Evolutionary conservation across 495 filamentous ascomycete species (phyloP).

Genomic region (Margaritispora aquatica): DNA sequence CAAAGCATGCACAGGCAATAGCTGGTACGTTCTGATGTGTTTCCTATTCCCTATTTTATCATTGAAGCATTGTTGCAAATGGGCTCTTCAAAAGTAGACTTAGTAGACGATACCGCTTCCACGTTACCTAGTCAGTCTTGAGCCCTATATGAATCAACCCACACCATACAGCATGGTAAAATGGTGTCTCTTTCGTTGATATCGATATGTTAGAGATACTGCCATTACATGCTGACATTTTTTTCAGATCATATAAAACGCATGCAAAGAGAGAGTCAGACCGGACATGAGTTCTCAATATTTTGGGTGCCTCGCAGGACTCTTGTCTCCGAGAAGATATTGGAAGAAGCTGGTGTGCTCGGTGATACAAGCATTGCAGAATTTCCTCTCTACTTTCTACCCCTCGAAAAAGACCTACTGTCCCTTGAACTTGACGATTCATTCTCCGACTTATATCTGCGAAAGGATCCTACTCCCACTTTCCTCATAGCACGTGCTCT

Average conservation of each 20-base stretch:
- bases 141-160: conserved; percentile 51
- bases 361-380: conserved; percentile 88
- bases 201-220: conserved; percentile 14
- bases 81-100: conserved; percentile 60
- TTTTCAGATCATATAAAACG: conserved; percentile 84
- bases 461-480: conserved; percentile 84
- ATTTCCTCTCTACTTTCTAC: conserved; percentile 81
- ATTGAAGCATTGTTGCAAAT: conserved; percentile 11
- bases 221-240: conserved; percentile 22
- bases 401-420: conserved; percentile 83
- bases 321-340: conserved; percentile 79
- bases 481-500: conserved; percentile 87
- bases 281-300: conserved; percentile 89
- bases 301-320: conserved; percentile 93
- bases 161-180: conserved; percentile 24
- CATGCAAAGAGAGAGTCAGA: conserved; percentile 73
- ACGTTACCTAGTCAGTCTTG: conserved; percentile 60
- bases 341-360: conserved; percentile 89
- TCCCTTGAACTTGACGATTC: conserved; percentile 85
- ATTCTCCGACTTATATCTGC: conserved; percentile 81
- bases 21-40: conserved; percentile 62
- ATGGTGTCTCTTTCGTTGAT: conserved; percentile 17
- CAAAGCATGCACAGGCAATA: conserved; percentile 71
- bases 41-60: not conserved
- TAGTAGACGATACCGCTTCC: conserved; percentile 43